Percentiles rank a stretch among this genome's conserved stretches.
Evolutionary conservation across 345 rosid species (phyloP).

Genomic region (Eucalyptus virginea): DNA sequence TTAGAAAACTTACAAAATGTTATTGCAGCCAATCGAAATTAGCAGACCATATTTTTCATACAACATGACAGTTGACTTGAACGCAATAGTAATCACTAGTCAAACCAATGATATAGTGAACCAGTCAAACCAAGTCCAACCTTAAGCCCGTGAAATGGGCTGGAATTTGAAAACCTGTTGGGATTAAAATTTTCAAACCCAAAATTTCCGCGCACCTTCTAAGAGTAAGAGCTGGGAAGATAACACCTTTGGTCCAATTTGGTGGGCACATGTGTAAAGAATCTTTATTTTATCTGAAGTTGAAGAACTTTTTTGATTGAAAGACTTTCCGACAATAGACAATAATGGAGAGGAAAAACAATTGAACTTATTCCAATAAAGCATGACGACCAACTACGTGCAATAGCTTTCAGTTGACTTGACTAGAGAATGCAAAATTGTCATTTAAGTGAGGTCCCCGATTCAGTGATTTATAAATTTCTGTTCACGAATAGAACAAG

Average conservation of each 20-base stretch:
- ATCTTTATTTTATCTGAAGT: background rate
- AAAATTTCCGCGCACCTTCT: no score
- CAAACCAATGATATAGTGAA: background rate
- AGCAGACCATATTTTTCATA: background rate
- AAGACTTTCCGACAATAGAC: background rate
- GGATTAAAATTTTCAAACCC: background rate
- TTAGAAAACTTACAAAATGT: no score
- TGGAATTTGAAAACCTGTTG: no score
- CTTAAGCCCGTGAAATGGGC: no score
- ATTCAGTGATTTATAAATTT: no score
- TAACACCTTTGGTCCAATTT: background rate
- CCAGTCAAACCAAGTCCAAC: background rate
- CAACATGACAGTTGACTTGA: background rate
- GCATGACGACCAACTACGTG: background rate
- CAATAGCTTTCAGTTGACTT: background rate
- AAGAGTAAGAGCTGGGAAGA: no score
- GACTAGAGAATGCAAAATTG: background rate
- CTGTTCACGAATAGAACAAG: rapidly evolving
- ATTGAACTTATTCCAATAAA: background rate
- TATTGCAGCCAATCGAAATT: no score
- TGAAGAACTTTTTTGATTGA: background rate
- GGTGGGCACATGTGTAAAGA: background rate
- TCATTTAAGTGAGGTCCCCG: background rate
- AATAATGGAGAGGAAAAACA: background rate
- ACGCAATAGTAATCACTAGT: background rate